Evolutionary conservation across 108 stramenopile genomes (phyloP).

Genomic region (Hondaea fermentalgiana): DNA sequence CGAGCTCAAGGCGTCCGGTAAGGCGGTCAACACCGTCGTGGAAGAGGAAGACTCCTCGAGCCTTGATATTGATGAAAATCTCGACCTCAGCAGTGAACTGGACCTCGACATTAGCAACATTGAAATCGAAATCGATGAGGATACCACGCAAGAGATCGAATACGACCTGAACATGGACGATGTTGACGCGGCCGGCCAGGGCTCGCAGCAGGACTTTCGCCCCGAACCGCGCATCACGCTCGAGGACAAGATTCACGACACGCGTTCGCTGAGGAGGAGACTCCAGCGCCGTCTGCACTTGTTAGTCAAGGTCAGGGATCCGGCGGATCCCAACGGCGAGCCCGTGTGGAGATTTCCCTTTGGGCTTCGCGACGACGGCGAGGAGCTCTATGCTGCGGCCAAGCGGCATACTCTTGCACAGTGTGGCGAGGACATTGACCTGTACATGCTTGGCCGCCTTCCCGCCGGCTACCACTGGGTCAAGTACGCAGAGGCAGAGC

Average conservation of each 20-base stretch:
- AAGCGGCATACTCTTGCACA: neutral
- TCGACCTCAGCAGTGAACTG: neutral
- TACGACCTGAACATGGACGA: neutral
- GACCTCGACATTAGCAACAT: neutral
- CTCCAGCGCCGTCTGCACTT: slow-evolving; percentile 15
- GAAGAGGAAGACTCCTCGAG: neutral
- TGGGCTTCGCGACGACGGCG: neutral
- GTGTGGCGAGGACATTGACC: neutral
- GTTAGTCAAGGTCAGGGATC: neutral
- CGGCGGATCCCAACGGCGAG: neutral
- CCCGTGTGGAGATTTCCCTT: neutral
- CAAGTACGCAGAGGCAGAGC: slow-evolving; percentile 3
- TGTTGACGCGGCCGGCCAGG: neutral
- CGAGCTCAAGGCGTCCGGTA: neutral
- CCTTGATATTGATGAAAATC: neutral
- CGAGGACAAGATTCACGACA: neutral
- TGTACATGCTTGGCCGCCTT: neutral
- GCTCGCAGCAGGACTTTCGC: neutral
- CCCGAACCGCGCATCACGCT: neutral
- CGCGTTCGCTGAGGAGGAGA: neutral
- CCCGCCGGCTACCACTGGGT: neutral
- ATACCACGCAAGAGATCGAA: neutral
- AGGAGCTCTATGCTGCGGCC: neutral
- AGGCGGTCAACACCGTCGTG: neutral
- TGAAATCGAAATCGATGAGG: neutral